Percentiles rank a stretch among this genome's conserved stretches.
Conservation (phyloP, 2,329 filamentous ascomycete genomes). For the Alternaria gaisen region DNA sequence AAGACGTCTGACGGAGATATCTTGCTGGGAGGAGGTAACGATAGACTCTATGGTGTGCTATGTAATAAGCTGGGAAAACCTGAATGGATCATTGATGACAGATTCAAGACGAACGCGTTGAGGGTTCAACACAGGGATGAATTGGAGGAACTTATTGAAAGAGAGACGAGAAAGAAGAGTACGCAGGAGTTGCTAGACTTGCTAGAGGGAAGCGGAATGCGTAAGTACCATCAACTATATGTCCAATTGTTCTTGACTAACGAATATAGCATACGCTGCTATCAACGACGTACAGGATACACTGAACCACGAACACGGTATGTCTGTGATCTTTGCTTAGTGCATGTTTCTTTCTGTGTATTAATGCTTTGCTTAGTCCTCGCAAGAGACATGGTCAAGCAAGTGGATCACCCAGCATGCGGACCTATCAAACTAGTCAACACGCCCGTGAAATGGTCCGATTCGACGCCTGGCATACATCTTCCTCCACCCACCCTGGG, state of each 20-base stretch:
- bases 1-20: constrained; percentile 70
- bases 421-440: constrained; percentile 91
- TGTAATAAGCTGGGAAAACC: constrained; percentile 65
- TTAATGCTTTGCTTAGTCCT: constrained; percentile 55
- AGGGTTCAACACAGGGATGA: constrained; percentile 74
- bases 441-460: constrained; percentile 92
- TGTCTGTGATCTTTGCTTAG: constrained; percentile 33
- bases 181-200: constrained; percentile 88
- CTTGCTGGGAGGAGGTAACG: constrained; percentile 70
- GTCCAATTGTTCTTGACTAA: constrained; percentile 12
- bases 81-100: constrained; percentile 66
- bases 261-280: constrained; percentile 73
- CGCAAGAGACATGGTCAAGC: constrained; percentile 87
- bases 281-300: constrained; percentile 92
- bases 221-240: constrained; percentile 24
- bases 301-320: constrained; percentile 83
- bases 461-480: constrained; percentile 78
- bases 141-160: constrained; percentile 82
- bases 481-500: constrained; percentile 82
- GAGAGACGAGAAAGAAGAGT: constrained; percentile 75
- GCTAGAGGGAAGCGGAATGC: constrained; percentile 91
- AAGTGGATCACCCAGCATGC: constrained; percentile 83
- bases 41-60: constrained; percentile 67
- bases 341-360: neutral
- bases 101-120: constrained; percentile 67